These are phyloP conservation scores for Helichrysum umbraculigerum DNA, from an alignment of 129 eudicot genomes.

Conservation along the genomic window DNA sequence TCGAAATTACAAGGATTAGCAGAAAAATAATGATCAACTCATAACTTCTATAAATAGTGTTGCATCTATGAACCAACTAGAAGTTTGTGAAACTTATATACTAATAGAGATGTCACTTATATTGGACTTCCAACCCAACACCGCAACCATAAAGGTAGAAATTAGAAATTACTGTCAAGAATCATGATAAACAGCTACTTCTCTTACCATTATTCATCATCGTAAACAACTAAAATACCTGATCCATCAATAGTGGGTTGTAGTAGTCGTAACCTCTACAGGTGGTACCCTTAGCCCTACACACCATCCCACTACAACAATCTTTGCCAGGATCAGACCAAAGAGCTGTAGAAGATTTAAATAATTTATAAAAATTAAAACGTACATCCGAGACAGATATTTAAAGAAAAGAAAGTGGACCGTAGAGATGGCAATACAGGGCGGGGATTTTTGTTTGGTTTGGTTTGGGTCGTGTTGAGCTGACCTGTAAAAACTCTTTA, in stretches of 20 bases:
- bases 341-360: not conserved
- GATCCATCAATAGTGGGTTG: not conserved
- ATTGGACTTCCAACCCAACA: not conserved
- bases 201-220: too few relatives aligned
- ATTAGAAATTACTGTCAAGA: not conserved
- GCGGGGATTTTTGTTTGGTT: too few relatives aligned
- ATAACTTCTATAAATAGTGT: not conserved
- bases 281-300: not conserved
- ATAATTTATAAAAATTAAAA: not conserved
- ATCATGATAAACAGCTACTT: too few relatives aligned
- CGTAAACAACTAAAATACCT: not conserved
- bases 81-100: not conserved
- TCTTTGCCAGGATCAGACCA: not conserved
- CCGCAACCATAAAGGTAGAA: not conserved
- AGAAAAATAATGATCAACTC: too few relatives aligned
- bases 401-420: too few relatives aligned
- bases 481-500: too few relatives aligned
- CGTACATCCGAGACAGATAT: not conserved
- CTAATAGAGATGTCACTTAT: not conserved
- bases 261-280: not conserved
- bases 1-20: too few relatives aligned
- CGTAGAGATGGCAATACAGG: too few relatives aligned
- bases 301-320: not conserved
- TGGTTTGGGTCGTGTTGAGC: too few relatives aligned
- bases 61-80: conserved; percentile 2